Evolutionary conservation across 345 rosid genomes (phyloP), one percentile per base, ranked within the genome.

Genomic region (Nephelium lappaceum): DNA sequence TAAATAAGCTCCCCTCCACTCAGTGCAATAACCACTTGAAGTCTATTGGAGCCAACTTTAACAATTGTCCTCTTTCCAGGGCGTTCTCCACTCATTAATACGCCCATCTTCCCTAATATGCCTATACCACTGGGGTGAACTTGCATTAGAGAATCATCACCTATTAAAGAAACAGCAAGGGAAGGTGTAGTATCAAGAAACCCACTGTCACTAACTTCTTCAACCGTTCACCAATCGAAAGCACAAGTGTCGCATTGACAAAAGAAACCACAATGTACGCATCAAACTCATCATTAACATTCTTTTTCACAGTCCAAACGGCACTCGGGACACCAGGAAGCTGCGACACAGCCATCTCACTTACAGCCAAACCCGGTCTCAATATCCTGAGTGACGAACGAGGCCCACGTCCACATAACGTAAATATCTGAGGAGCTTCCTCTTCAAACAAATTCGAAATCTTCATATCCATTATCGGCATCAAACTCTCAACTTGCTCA

Each of bases 281-380:
- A 85, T 96, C 99, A 82, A 96, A 96, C 79, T 91, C 99, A 85
- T 96, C 99, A 75, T 79, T 90, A 45, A 83, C 83, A 75, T 87
- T 96, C 90, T 94, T 96, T 80, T 93, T 96, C 82, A 96, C 99
- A 11, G 99, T 96, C 99, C 99, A 96, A 58, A 94, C 98, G 38
- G 99, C 99, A 92, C 97, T 96, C 4, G 99, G 99, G 67, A 94
- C 89, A 74, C 98, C 99, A 77, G 99, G 99, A 84, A 96, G 99
- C 94, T 89, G 97, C 42, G 99, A 96, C 67, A 94, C 99, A 67
- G 98, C 99, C 98, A 94, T 96, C 86, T 96, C 99, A 67, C 91
- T 89, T 73, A 96, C 87, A 61, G 99, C 99, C 87, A 96, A 87
- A 63, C 99, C 98, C 38, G 99, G 97, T 76, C 97, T 91, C 64